These are phyloP conservation scores for Geotrichum fermentans DNA, from an alignment of 1,139 yeast genomes.

Conservation along the genomic window DNA sequence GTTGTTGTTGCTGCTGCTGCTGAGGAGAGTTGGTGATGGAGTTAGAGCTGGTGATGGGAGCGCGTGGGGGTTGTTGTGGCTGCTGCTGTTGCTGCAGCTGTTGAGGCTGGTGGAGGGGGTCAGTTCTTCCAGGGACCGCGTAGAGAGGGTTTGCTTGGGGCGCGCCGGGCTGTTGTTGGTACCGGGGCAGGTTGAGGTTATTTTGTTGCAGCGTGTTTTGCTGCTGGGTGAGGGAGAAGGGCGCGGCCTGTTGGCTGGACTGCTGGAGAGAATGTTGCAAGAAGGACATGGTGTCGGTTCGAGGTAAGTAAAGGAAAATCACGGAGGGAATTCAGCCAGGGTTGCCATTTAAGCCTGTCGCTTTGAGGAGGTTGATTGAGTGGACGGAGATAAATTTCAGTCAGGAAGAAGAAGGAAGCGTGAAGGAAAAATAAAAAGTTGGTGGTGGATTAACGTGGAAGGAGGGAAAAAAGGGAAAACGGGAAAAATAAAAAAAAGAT, in stretches of 20 bases:
- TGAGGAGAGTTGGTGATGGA: slow-evolving; percentile 4
- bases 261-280: slow-evolving; percentile 6
- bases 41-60: background rate
- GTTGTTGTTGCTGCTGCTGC: slow-evolving; percentile 9
- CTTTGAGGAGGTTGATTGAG: no score
- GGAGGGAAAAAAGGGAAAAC: no score
- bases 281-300: slow-evolving; percentile 6
- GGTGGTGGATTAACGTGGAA: no score
- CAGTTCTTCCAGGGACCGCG: slow-evolving; percentile 4
- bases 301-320: background rate
- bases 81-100: slow-evolving; percentile 19
- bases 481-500: no score
- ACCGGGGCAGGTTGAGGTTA: slow-evolving; percentile 8
- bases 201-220: no score
- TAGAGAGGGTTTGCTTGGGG: slow-evolving; percentile 4
- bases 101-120: background rate
- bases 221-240: slow-evolving; percentile 3
- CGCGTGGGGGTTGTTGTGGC: slow-evolving; percentile 7
- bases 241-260: slow-evolving; percentile 4
- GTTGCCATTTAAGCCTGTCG: no score
- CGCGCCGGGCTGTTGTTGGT: slow-evolving; percentile 1
- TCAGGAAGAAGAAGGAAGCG: no score
- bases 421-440: no score
- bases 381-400: no score
- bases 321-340: background rate